These are phyloP conservation scores for Cystoisospora suis DNA, from an alignment of 169 alveolate species.

Conservation along the genomic window DNA sequence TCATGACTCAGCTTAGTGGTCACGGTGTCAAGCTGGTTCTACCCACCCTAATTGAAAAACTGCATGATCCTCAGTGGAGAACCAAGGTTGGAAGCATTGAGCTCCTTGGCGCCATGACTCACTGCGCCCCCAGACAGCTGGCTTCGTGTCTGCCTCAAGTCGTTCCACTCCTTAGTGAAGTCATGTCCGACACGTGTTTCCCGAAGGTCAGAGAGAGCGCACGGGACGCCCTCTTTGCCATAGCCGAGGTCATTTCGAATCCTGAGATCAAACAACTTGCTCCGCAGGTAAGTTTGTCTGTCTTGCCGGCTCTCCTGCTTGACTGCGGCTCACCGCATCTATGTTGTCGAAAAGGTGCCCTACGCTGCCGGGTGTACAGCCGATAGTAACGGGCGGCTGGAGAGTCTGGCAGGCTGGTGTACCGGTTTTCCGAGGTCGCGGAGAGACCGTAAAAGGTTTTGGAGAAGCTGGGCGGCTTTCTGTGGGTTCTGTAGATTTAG, in stretches of 20 bases:
- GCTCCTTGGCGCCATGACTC: slow-evolving; percentile 69
- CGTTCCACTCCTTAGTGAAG: slow-evolving; percentile 57
- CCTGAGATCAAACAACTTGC: slow-evolving; percentile 49
- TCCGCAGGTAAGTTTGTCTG: neutral
- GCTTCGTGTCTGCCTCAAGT: slow-evolving; percentile 56
- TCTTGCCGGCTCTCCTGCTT: too few species aligned
- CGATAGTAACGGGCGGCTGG: too few species aligned
- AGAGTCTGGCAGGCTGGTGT: too few species aligned
- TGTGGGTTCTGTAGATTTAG: too few species aligned
- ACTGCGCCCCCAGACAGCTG: slow-evolving; percentile 64
- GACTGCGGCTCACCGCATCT: too few species aligned
- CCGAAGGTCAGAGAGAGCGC: slow-evolving; percentile 37
- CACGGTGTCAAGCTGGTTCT: slow-evolving; percentile 65
- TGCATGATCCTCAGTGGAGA: slow-evolving; percentile 73
- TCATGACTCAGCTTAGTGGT: slow-evolving; percentile 61
- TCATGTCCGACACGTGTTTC: slow-evolving; percentile 41
- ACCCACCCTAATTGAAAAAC: slow-evolving; percentile 58
- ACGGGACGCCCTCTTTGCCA: slow-evolving; percentile 17
- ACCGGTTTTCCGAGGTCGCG: too few species aligned
- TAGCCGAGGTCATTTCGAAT: slow-evolving; percentile 21
- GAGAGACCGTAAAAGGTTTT: too few species aligned
- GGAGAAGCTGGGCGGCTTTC: too few species aligned
- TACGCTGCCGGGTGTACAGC: too few species aligned
- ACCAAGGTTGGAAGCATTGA: slow-evolving; percentile 73
- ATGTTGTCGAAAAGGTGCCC: too few species aligned